These are phyloP conservation scores for Bidens hawaiensis DNA, from an alignment of 140 eudicot species.

Conservation along the genomic window DNA sequence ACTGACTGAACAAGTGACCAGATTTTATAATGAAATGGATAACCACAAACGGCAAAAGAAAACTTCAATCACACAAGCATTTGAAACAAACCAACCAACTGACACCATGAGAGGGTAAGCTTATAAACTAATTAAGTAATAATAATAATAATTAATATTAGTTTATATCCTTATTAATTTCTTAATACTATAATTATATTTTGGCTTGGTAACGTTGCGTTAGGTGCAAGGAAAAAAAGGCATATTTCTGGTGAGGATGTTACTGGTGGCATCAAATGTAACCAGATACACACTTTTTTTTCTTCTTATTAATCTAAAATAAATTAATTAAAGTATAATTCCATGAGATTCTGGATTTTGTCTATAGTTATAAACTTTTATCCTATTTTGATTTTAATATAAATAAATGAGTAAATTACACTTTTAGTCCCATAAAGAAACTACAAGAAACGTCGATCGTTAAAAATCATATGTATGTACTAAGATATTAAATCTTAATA, in stretches of 20 bases:
- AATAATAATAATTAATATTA: neutral
- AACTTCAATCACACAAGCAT: neutral
- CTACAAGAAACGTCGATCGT: no score
- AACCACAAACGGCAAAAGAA: neutral
- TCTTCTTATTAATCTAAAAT: neutral
- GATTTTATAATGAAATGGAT: neutral
- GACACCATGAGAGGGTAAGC: neutral
- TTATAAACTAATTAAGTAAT: neutral
- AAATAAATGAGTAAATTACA: no score
- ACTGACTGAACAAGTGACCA: neutral
- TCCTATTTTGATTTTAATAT: neutral
- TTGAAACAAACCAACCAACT: neutral
- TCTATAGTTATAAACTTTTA: neutral
- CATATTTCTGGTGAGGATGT: conserved; percentile 27
- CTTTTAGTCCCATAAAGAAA: no score
- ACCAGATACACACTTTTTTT: neutral
- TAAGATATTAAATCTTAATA: no score
- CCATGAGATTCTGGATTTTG: neutral
- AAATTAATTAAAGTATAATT: neutral
- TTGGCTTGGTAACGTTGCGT: conserved; percentile 26
- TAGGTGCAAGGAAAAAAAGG: conserved; percentile 23
- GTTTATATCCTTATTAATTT: neutral
- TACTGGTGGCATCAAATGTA: conserved; percentile 19
- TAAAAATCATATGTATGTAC: no score
- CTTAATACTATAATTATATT: neutral